These are phyloP conservation scores for Zea luxurians DNA, from an alignment of 176 grass and related monocot genomes.

Conservation along the genomic window DNA sequence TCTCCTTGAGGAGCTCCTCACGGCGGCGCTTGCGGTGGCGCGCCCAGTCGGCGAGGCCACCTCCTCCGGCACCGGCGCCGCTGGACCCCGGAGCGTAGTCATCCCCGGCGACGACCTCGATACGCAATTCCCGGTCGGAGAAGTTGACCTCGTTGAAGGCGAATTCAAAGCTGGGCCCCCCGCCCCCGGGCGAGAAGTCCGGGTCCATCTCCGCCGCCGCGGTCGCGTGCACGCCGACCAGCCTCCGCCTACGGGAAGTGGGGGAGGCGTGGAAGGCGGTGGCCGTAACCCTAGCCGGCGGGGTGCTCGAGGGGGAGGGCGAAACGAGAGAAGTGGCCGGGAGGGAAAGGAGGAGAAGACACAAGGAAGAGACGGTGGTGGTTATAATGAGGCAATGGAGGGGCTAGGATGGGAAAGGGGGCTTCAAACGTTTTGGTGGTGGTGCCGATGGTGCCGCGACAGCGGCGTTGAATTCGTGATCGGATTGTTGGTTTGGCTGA, in stretches of 20 bases:
- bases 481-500: no score
- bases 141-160: conserved; percentile 90
- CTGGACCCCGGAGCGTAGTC: conserved; percentile 45
- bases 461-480: conserved; percentile 32
- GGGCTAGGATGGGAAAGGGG: background rate
- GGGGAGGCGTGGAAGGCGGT: background rate
- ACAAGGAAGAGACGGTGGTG: no score
- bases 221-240: conserved; percentile 19
- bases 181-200: conserved; percentile 60
- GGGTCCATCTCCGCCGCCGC: conserved; percentile 55
- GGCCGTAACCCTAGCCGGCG: conserved; percentile 51
- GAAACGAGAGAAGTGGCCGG: conserved; percentile 15
- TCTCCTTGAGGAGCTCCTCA: conserved; percentile 71
- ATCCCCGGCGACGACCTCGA: conserved; percentile 60
- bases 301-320: background rate
- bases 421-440: conserved; percentile 10
- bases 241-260: background rate
- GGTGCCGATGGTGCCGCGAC: background rate
- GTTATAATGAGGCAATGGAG: no score
- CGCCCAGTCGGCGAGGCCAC: conserved; percentile 60
- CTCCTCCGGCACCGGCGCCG: conserved; percentile 12
- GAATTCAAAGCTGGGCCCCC: conserved; percentile 66
- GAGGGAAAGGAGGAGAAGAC: background rate
- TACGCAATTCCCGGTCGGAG: conserved; percentile 75
- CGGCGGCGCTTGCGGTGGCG: conserved; percentile 61